Evolutionary conservation across 2,329 filamentous ascomycete genomes (phyloP), one percentile per base, ranked within the genome.

Genomic region (Sphaerulina populicola): DNA sequence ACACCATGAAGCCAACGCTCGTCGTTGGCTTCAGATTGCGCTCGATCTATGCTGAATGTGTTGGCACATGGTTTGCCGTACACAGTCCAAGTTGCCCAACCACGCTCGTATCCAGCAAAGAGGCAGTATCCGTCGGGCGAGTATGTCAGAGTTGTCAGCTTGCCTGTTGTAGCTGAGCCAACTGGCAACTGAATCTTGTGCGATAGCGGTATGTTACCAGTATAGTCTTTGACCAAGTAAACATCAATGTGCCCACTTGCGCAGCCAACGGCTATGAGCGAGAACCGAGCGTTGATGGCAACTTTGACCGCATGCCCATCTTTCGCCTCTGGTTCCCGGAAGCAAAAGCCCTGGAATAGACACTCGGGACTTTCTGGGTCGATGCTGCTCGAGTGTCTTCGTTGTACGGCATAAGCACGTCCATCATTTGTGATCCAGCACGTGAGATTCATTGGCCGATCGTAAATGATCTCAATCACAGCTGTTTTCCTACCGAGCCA

Each of bases 21-120:
- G 27, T 77, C 78, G 62, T 93, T 91, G 6, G 72, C 71, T 44
- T 77, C 71, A 2, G 83, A 81, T 35, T 88, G 74, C 2, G 72
- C 69, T 23, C 75, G 73, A 61, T 94, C 86, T 10, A 80, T 76
- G 6, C 78, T 76, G 66, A 97, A 97, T 64, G 88, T 95, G 60
- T 82, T 88, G 49, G 85, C 89, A 11, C 89, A 84, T 2, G 85
- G 78, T 68, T 95, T 96, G 31, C 93, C 93, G 69, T 94, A 98
- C 35, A 97, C 93, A 66, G 91, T 97, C 91, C 91, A 98, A 42
- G 83, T 91, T 4, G 87, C 85, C 93, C 93, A 98, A 0, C 93
- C 94, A 52, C 84, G 82, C 62, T 93, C 84, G 64, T 91, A 97
- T 1, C 91, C 93, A 39, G 86, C 89, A 69, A 98, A 96, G 7